phyloP scores from a whole-genome alignment of 805 yeast species.

The Kuraishia ogatae region DNA sequence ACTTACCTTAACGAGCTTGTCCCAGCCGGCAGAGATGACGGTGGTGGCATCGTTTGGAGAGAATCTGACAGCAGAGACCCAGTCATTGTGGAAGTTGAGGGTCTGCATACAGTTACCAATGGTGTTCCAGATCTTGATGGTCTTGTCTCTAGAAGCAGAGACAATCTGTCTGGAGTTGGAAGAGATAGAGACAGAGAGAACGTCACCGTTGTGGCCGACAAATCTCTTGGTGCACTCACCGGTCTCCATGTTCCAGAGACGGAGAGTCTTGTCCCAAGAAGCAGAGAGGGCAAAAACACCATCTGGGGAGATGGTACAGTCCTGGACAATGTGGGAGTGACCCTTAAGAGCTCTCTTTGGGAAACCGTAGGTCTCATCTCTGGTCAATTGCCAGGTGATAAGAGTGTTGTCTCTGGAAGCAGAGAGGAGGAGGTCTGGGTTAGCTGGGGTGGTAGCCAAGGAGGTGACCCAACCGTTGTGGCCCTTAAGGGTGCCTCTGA shows the following conservation, averaged over 20 bases:
- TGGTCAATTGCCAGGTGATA: conserved; percentile 94
- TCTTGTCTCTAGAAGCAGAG: conserved; percentile 98
- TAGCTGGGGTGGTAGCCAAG: conserved; percentile 94
- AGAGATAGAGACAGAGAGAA: conserved; percentile 93
- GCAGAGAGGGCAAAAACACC: conserved; percentile 97
- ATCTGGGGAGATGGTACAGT: conserved; percentile 94
- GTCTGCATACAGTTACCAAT: conserved; percentile 95
- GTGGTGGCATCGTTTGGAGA: conserved; percentile 72
- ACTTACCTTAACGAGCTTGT: conserved; percentile 98
- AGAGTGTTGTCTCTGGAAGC: conserved; percentile 98
- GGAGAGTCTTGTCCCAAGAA: conserved; percentile 99
- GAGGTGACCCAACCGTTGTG: conserved; percentile 98
- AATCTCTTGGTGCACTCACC: conserved; percentile 94
- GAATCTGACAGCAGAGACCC: conserved; percentile 98
- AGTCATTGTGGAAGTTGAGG: conserved; percentile 93
- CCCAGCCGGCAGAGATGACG: conserved; percentile 98
- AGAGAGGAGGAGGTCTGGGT: conserved; percentile 96
- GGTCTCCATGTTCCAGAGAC: conserved; percentile 94
- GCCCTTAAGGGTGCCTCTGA: conserved; percentile 99
- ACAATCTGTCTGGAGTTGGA: conserved; percentile 96
- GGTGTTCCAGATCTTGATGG: conserved; percentile 99
- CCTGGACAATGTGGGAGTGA: conserved; percentile 99
- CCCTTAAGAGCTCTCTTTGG: conserved; percentile 97
- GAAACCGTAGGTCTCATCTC: conserved; percentile 97
- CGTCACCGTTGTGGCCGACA: conserved; percentile 97